Percentiles rank a stretch among this genome's conserved stretches.
Evolutionary conservation across 192 early-diverging fungal genomes (phyloP).

Genomic region (Cetraspora pellucida): DNA sequence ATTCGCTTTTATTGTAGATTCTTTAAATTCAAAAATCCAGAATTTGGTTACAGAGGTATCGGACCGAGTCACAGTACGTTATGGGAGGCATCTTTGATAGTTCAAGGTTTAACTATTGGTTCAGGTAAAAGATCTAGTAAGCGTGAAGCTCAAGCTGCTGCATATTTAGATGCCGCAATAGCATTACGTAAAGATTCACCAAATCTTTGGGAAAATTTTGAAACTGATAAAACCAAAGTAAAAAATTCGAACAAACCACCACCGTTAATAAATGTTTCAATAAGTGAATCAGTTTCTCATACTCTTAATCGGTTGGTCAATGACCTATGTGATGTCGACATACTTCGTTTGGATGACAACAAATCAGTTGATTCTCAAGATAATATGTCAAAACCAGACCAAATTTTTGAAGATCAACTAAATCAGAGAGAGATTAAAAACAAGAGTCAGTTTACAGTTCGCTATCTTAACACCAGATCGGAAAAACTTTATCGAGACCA

Average conservation of each 20-base stretch:
- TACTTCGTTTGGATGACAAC: not conserved
- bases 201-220: constrained; percentile 44
- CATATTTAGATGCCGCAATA: constrained; percentile 45
- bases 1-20: constrained; percentile 44
- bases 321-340: constrained; percentile 23
- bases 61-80: constrained; percentile 40
- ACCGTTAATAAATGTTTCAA: constrained; percentile 41
- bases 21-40: constrained; percentile 40
- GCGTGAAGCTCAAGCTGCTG: constrained; percentile 42
- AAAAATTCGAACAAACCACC: constrained; percentile 39
- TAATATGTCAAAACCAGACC: constrained; percentile 23
- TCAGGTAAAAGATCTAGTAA: constrained; percentile 43
- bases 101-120: constrained; percentile 41
- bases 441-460: not conserved
- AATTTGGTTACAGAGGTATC: constrained; percentile 40
- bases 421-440: not conserved
- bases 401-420: not conserved
- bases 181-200: constrained; percentile 43
- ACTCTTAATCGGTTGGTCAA: constrained; percentile 38
- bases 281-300: constrained; percentile 39
- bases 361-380: not conserved
- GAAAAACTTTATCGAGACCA: constrained; percentile 38
- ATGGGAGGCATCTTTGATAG: constrained; percentile 44
- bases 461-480: constrained; percentile 35
- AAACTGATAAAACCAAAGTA: constrained; percentile 38